Evolutionary conservation across 2,329 filamentous ascomycete species (phyloP).

Genomic region (Phaeosphaeriaceae sp.): DNA sequence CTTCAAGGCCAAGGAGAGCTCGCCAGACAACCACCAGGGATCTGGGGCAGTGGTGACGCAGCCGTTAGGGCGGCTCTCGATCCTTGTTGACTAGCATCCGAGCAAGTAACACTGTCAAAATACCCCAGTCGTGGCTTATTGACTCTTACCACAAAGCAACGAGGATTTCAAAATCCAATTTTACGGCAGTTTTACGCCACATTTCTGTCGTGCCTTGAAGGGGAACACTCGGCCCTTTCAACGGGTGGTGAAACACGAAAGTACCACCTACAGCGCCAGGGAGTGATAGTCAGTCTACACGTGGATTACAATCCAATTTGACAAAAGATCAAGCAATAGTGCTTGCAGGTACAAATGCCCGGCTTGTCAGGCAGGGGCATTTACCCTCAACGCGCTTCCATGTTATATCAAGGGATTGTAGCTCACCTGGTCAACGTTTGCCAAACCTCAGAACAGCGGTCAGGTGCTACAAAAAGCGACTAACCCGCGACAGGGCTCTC

Average conservation of each 20-base stretch:
- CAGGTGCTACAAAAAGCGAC: conserved; percentile 8
- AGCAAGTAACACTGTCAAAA: conserved; percentile 29
- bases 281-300: conserved; percentile 32
- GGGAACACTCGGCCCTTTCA: conserved; percentile 12
- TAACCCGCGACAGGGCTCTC: conserved; percentile 6
- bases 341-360: conserved; percentile 16
- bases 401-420: not conserved
- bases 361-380: conserved; percentile 14
- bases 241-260: conserved; percentile 12
- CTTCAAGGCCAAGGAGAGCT: conserved; percentile 23
- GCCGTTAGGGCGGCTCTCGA: conserved; percentile 30
- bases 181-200: conserved; percentile 8
- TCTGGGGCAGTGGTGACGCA: conserved; percentile 26
- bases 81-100: conserved; percentile 16
- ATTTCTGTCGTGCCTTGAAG: conserved; percentile 22
- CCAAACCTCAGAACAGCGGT: not conserved
- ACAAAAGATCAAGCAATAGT: conserved; percentile 22
- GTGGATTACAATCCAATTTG: conserved; percentile 28
- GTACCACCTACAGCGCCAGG: conserved; percentile 10
- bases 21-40: conserved; percentile 30
- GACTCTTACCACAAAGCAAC: conserved; percentile 20
- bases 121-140: conserved; percentile 38
- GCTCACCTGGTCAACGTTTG: too few relatives aligned
- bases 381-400: not conserved
- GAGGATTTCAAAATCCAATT: conserved; percentile 19